Evolutionary conservation across 148 eudicot species (phyloP), one percentile per base, ranked within the genome.

Genomic region (Camellia japonica): DNA sequence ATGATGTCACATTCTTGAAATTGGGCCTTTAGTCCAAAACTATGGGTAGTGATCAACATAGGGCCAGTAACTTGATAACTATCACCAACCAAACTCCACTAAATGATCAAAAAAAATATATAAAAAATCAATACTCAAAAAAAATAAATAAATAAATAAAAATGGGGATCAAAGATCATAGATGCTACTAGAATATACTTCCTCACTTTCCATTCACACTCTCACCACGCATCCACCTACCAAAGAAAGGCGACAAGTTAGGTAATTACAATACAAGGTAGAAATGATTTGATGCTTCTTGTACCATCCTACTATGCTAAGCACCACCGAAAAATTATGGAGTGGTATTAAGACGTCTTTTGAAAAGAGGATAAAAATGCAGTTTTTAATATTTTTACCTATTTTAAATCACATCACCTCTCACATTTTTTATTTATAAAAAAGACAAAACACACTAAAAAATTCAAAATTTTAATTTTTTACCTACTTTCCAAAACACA

Each of bases 181-280:
- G 3, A 43, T 61, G 0, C 38, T 30, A 30, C 18, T 46, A 5
- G 78, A 76, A 62, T 65, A 77, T 77, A 1, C 80, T 64, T 65
- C 11, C 62, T 30, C 80, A 51, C 62, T 51, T 30, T 77, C 80
- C 71, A 23, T 65, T 65, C 62, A 23, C 19, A 47, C 3, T 11
- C 19, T 10, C 71, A 5, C 74, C 60, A 6, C 4, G 19, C 60
- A 19, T 6, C 71, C 79, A 64, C 67, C 78, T 59, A 75, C 78
- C 78, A 75, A 20, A 20, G 18, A 49, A 13, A 76, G 15, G 44
- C 0, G 41, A 0, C 59, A 14, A 49, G 46, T 76, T 64, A 47
- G 79, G 79, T 76, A 49, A 64, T 46, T 3, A 76, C 60, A 23
- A 30, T 30, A 30, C 38, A 56, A 63, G 5, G 4, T 7, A 38